Evolutionary conservation across 805 yeast species (phyloP).

Genomic region (Zygotorulaspora chibaensis): DNA sequence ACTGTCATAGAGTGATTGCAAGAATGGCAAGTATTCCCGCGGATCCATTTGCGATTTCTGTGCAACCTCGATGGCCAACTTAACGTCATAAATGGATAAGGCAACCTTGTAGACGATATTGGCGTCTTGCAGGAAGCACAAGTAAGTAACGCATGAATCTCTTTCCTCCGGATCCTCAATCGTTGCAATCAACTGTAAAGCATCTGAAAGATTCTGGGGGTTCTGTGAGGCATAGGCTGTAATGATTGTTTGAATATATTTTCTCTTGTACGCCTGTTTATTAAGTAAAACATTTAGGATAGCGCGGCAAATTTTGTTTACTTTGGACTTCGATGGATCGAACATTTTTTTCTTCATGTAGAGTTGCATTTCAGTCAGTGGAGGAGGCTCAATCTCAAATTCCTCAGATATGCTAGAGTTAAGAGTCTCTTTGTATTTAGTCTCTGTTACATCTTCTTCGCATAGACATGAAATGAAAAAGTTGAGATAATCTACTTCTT

Average conservation of each 20-base stretch:
- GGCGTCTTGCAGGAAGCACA: conserved; percentile 88
- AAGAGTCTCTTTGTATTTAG: conserved; percentile 77
- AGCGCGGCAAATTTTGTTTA: conserved; percentile 73
- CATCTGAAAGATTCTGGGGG: conserved; percentile 80
- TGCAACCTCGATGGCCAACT: conserved; percentile 76
- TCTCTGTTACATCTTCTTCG: conserved; percentile 77
- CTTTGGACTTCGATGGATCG: conserved; percentile 48
- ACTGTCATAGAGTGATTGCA: conserved; percentile 72
- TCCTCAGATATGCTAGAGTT: conserved; percentile 27
- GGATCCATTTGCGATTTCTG: conserved; percentile 98
- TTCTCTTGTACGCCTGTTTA: conserved; percentile 46
- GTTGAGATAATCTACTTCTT: conserved; percentile 71
- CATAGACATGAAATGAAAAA: conserved; percentile 79
- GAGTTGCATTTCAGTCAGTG: conserved; percentile 38
- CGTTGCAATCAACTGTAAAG: conserved; percentile 58
- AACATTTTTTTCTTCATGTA: conserved; percentile 40
- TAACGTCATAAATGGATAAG: conserved; percentile 75
- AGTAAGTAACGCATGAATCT: conserved; percentile 69
- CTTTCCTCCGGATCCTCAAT: conserved; percentile 46
- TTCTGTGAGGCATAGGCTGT: conserved; percentile 90
- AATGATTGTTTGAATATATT: conserved; percentile 69
- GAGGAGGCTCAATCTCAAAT: conserved; percentile 30
- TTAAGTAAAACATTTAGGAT: conserved; percentile 51
- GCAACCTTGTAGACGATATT: conserved; percentile 76
- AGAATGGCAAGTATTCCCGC: conserved; percentile 89